Evolutionary conservation across 164 flowering plant species (phyloP), one percentile per base, ranked within the genome.

Genomic region (Magnolia kwangsiensis): DNA sequence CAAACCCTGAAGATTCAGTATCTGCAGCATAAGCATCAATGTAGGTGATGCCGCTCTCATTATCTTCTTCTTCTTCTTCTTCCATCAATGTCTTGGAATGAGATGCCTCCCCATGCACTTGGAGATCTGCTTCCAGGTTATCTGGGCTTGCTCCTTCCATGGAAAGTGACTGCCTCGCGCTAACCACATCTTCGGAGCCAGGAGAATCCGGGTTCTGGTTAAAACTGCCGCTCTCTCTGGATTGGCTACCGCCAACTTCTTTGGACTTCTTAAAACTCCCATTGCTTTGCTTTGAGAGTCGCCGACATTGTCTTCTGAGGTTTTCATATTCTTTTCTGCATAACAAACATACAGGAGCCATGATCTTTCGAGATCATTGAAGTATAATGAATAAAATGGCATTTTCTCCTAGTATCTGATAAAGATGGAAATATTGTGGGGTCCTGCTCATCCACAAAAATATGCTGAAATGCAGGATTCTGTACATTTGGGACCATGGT

Each of bases 141-240:
- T 84, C 89, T 64, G 74, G 83, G 81, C 71, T 84, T 24, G 78
- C 81, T 10, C 19, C 63, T 8, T 90, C 95, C 72, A 89, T 87
- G 63, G 97, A 89, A 77, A 93, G 91, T 68, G 97, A 91, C 72
- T 89, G 92, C 80, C 90, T 82, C 3, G 91, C 95, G 83, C 97
- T 93, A 78, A 88, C 93, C 51, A 85, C 92, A 75, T 91, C 98
- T 76, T 92, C 96, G 31, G 92, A 90, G 75, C 83, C 76, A 72
- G 84, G 72, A 75, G 85, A 83, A 73, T 84, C 87, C 55, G 72
- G 37, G 55, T 69, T 84, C 49, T 85, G 84, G 75, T 63, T 74
- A 8, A 81, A 58, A 72, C 74, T 72, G 49, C 75, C 74, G 69
- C 82, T 65, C 37, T 68, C 79, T 21, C 65, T 82, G 55, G 61